Evolutionary conservation across 2,329 filamentous ascomycete genomes (phyloP).

Genomic region (Rhynchosporium agropyri): DNA sequence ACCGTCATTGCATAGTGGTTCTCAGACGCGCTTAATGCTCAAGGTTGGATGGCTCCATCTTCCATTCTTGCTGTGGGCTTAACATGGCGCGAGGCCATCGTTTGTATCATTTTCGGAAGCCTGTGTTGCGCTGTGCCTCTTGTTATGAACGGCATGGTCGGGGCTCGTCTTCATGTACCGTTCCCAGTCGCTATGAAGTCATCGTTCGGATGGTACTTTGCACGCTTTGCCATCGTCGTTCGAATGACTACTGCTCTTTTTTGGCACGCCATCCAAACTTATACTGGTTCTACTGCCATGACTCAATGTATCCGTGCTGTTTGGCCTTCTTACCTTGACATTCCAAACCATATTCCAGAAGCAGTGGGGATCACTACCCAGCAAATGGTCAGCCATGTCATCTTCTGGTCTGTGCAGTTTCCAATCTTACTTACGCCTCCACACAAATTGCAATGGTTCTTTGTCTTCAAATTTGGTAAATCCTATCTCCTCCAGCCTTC

Average conservation of each 20-base stretch:
- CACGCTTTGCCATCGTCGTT: constrained; percentile 45
- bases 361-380: constrained; percentile 58
- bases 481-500: not conserved
- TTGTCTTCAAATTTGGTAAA: constrained; percentile 51
- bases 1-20: constrained; percentile 43
- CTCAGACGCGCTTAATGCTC: constrained; percentile 49
- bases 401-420: constrained; percentile 43
- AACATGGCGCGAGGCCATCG: constrained; percentile 43
- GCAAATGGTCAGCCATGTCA: constrained; percentile 56
- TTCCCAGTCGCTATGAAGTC: constrained; percentile 50
- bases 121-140: constrained; percentile 56
- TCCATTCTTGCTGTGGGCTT: constrained; percentile 51
- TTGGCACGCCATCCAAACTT: constrained; percentile 39
- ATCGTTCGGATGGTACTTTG: constrained; percentile 50
- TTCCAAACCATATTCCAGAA: constrained; percentile 54
- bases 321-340: constrained; percentile 55
- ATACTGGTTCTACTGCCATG: constrained; percentile 43
- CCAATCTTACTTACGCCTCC: constrained; percentile 54
- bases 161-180: constrained; percentile 50
- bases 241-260: constrained; percentile 43
- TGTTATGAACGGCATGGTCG: constrained; percentile 51
- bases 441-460: constrained; percentile 52
- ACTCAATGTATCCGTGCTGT: constrained; percentile 50
- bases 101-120: constrained; percentile 58
- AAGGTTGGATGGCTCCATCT: constrained; percentile 50